phyloP scores from a whole-genome alignment of 2,329 filamentous ascomycete genomes.

The Cercospora sp. region DNA sequence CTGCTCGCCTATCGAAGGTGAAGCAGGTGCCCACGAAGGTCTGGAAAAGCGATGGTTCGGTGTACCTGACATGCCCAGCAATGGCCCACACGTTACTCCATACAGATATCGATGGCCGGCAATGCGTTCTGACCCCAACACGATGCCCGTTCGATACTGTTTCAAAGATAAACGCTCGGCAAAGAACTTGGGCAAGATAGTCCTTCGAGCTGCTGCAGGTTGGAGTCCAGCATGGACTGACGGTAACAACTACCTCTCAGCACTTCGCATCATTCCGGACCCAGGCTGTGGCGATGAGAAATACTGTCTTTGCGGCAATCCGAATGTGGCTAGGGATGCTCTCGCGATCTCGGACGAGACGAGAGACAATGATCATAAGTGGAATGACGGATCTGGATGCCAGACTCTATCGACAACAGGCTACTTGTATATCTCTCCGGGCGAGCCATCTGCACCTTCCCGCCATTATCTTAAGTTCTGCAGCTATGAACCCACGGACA shows the following conservation, averaged over 20 bases:
- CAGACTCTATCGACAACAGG: constrained; percentile 26
- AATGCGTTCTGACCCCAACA: constrained; percentile 11
- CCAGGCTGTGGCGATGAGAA: constrained; percentile 6
- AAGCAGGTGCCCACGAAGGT: not conserved
- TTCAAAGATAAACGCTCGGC: constrained; percentile 25
- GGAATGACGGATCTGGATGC: constrained; percentile 20
- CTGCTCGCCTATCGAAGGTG: not conserved
- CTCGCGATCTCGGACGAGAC: constrained; percentile 28
- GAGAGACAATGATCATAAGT: constrained; percentile 19
- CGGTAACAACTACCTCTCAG: constrained; percentile 5
- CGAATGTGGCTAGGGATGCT: constrained; percentile 16
- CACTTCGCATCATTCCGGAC: constrained; percentile 21
- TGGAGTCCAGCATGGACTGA: constrained; percentile 24
- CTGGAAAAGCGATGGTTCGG: constrained; percentile 24
- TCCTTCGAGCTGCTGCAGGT: constrained; percentile 22
- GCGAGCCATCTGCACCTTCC: not conserved
- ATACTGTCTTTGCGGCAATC: constrained; percentile 9
- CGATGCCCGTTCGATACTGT: constrained; percentile 28
- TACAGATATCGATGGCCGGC: constrained; percentile 26
- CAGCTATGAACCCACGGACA: constrained; percentile 2
- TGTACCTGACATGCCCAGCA: constrained; percentile 7
- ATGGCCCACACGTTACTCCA: not conserved
- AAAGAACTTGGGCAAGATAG: constrained; percentile 21
- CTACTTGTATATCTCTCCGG: constrained; percentile 17
- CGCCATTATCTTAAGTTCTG: constrained; percentile 19